Percentiles rank a stretch among this genome's conserved stretches.
Evolutionary conservation across 2,329 filamentous ascomycete species (phyloP).

Genomic region (Fusarium staphyleae): DNA sequence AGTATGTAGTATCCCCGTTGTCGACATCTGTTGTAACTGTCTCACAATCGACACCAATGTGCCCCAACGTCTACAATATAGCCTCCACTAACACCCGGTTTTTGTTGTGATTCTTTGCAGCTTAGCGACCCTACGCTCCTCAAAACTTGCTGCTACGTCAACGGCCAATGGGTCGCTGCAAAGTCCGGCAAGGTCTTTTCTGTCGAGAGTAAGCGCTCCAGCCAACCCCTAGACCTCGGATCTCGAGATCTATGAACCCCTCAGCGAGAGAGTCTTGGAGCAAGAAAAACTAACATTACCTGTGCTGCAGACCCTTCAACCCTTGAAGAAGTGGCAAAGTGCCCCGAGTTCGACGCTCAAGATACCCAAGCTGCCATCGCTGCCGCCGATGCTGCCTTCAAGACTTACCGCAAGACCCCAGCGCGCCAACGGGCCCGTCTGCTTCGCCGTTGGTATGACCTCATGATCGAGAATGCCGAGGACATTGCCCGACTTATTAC

Average conservation of each 20-base stretch:
- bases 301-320: slow-evolving; percentile 69
- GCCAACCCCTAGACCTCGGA: slow-evolving; percentile 1
- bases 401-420: slow-evolving; percentile 65
- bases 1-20: slow-evolving; percentile 24
- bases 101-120: slow-evolving; percentile 42
- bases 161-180: slow-evolving; percentile 78
- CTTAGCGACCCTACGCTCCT: slow-evolving; percentile 71
- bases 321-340: slow-evolving; percentile 70
- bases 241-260: background rate
- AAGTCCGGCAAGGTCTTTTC: slow-evolving; percentile 77
- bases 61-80: slow-evolving; percentile 8
- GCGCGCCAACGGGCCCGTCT: slow-evolving; percentile 66
- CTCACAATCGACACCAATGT: slow-evolving; percentile 9
- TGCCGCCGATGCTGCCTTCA: slow-evolving; percentile 66
- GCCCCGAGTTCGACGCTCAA: slow-evolving; percentile 73
- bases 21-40: too few species aligned
- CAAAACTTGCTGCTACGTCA: slow-evolving; percentile 74
- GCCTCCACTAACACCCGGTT: slow-evolving; percentile 20
- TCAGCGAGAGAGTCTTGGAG: too few species aligned
- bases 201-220: slow-evolving; percentile 61
- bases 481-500: slow-evolving; percentile 73
- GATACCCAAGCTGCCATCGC: slow-evolving; percentile 75
- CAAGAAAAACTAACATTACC: slow-evolving; percentile 16
- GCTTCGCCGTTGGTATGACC: slow-evolving; percentile 70
- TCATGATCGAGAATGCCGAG: slow-evolving; percentile 70